Percentiles rank a stretch among this genome's conserved stretches.
Evolutionary conservation across 2,329 filamentous ascomycete genomes (phyloP).

Genomic region (Calonectria pteridis): DNA sequence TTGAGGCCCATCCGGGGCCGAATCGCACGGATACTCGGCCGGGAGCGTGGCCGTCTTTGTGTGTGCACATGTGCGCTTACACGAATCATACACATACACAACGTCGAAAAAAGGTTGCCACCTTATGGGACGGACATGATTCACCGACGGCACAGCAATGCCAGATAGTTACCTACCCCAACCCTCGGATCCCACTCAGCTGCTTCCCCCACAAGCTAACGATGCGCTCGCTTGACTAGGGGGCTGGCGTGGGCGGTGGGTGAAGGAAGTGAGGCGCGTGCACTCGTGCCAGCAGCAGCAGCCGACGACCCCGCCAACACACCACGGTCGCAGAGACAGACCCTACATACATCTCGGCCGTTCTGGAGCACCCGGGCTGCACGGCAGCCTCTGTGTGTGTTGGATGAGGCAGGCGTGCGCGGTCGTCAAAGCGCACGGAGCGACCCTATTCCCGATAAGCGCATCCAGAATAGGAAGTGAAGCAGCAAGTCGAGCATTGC

Average conservation of each 20-base stretch:
- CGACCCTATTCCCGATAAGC: slow-evolving; percentile 3
- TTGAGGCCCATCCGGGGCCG: not conserved
- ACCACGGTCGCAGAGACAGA: slow-evolving; percentile 1
- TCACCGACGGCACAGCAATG: not conserved
- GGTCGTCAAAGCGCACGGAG: not conserved
- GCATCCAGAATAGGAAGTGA: not conserved
- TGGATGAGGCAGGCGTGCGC: not conserved
- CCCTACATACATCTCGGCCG: slow-evolving; percentile 2
- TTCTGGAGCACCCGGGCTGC: not conserved
- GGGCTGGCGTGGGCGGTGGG: not conserved
- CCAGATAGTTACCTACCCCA: not conserved
- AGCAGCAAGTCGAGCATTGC: slow-evolving; percentile 9
- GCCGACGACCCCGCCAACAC: not conserved
- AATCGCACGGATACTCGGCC: slow-evolving; percentile 6
- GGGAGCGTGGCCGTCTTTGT: not conserved
- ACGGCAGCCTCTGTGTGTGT: not conserved
- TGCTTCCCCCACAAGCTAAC: not conserved
- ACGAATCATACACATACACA: not conserved
- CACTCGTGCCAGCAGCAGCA: not conserved
- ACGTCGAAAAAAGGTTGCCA: slow-evolving; percentile 3
- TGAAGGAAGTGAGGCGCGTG: not conserved
- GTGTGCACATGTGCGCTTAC: not conserved
- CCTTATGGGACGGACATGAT: slow-evolving; percentile 1
- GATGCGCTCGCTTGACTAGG: not conserved
- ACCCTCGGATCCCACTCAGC: not conserved